Base-by-base conservation (phyloP, 2,329 filamentous ascomycete genomes). In the Diaporthe caulivora region DNA sequence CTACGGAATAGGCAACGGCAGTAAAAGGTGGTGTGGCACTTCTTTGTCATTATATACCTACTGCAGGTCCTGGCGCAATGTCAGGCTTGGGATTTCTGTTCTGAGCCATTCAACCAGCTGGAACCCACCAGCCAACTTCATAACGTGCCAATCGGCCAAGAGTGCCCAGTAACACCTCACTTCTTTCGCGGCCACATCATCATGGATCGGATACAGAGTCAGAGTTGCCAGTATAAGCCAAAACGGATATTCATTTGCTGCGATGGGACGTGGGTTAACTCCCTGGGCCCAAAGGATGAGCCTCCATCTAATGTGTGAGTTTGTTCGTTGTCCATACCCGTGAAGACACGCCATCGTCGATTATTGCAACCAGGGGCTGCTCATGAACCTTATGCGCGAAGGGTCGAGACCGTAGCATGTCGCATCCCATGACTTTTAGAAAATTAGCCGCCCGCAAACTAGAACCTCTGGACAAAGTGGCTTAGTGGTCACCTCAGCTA, bases 211-310 rank as follows among this genome's bases (percentile, higher is more conserved):
- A 40, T 26, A 37, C 18, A n/a, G 9, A 24, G 11, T 15, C 70
- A 58, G 13, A 29, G 21, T n/a, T 21, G 31, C 11, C 42, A 49
- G 21, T 60, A 55, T 26, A 67, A 29, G 5, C 55, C 74, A 4
- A 82, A 81, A 72, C 78, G 79, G 1, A 74, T 82, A 31, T 76
- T 82, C 29, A 68, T 81, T 21, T 81, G 80, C 51, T 82, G 80
- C 62, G 81, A 82, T 69, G 81, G 81, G 26, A 82, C 81, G 0
- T 82, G 81, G 81, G 78, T 80, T 77, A 79, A 81, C 69, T 79
- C 80, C 11, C 31, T 80, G n/a, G 80, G 67, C 37, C 31, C 40
- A 18, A 44, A 75, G 37, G 71, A 49, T 11, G 76, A 78, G 24
- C 79, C 80, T 1, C 78, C 78, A 8, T 80, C 80, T 65, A 81